Conservation (phyloP, 2,329 filamentous ascomycete species). For the Chaetomium strumarium region DNA sequence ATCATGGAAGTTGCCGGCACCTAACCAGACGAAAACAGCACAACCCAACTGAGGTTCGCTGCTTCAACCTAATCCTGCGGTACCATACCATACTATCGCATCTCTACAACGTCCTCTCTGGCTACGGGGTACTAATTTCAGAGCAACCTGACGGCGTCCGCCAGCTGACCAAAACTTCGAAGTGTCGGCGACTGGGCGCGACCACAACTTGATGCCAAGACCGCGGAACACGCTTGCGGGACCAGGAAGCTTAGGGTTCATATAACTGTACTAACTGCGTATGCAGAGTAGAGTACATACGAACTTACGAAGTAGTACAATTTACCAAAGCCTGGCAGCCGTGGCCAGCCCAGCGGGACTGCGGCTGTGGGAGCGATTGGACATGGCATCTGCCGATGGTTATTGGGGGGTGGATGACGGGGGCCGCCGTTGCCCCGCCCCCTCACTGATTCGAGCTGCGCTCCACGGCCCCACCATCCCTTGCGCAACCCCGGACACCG, state of each 20-base stretch:
- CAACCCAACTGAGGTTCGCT: no score
- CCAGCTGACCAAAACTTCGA: not conserved
- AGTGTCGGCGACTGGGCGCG: not conserved
- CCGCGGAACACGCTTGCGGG: not conserved
- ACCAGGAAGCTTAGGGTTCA: not conserved
- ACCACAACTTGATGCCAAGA: conserved; percentile 3
- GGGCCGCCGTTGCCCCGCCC: conserved; percentile 12
- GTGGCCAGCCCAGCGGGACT: conserved; percentile 1
- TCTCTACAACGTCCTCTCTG: not conserved
- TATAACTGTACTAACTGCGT: no score
- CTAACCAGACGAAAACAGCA: no score
- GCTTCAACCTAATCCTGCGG: no score
- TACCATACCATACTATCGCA: not conserved
- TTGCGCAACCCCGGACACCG: conserved; percentile 8
- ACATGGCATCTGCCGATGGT: conserved; percentile 26
- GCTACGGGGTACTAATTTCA: conserved; percentile 1
- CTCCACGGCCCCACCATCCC: conserved; percentile 17
- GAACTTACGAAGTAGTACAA: no score
- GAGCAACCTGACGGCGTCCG: not conserved
- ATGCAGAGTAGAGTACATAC: no score
- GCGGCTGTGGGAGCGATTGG: conserved; percentile 26
- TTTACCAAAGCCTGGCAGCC: no score
- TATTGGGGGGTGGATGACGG: conserved; percentile 8
- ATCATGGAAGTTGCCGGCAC: no score
- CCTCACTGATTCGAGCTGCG: conserved; percentile 10